Conservation (phyloP, 106 monocot species). For the Allium sativum region DNA sequence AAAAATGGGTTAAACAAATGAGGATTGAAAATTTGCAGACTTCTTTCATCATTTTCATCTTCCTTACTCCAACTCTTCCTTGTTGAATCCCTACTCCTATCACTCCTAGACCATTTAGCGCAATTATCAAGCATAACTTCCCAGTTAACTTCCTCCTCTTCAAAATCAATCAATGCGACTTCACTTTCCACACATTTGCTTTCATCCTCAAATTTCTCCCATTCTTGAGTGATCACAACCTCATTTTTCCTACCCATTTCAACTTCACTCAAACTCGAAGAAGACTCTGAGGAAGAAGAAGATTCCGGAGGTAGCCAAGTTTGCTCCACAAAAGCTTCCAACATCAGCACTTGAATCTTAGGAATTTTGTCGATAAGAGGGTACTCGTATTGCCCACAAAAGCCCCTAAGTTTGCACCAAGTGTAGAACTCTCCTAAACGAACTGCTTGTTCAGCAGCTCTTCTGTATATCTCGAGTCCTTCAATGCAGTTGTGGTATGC, state of each 20-base stretch:
- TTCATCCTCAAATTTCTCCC: constrained; percentile 11
- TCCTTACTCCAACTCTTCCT: constrained; percentile 4
- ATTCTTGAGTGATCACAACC: background rate
- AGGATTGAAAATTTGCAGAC: constrained; percentile 7
- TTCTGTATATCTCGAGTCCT: constrained; percentile 10
- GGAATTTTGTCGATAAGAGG: constrained; percentile 12
- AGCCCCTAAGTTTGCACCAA: constrained; percentile 2
- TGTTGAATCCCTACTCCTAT: background rate
- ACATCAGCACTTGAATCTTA: constrained; percentile 5
- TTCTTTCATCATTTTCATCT: background rate
- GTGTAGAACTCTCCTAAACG: constrained; percentile 6
- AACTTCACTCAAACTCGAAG: background rate
- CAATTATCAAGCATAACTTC: constrained; percentile 2
- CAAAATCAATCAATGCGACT: constrained; percentile 8
- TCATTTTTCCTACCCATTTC: background rate
- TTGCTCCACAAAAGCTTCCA: constrained; percentile 7
- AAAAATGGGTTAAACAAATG: constrained; percentile 10
- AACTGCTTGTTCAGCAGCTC: constrained; percentile 6
- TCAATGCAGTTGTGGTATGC: constrained; percentile 5
- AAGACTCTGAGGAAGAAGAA: background rate
- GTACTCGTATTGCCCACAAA: constrained; percentile 18
- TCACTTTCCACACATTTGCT: background rate
- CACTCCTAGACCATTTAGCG: background rate
- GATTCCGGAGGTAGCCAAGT: constrained; percentile 6
- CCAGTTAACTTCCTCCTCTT: constrained; percentile 4